Evolutionary conservation across 2,329 filamentous ascomycete genomes (phyloP).

Genomic region (Exophiala sideris): DNA sequence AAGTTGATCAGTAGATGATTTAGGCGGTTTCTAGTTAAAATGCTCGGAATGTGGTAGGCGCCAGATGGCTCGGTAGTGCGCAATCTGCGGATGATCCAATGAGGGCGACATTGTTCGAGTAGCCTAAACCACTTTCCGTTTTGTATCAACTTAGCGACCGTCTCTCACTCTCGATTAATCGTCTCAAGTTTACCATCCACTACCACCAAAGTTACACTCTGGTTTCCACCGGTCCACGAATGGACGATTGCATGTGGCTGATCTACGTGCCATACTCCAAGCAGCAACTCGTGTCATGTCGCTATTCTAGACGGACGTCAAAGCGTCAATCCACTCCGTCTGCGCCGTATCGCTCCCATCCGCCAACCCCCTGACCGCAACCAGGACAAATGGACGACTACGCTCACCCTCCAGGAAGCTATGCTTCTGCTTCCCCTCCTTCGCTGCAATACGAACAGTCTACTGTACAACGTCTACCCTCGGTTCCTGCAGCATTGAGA

Average conservation of each 20-base stretch:
- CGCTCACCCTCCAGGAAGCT: slow-evolving; percentile 10
- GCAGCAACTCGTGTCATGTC: slow-evolving; percentile 18
- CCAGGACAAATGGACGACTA: slow-evolving; percentile 18
- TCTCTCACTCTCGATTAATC: slow-evolving; percentile 11
- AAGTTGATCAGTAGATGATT: slow-evolving; percentile 1
- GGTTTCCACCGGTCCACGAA: slow-evolving; percentile 9
- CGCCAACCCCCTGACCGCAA: slow-evolving; percentile 7
- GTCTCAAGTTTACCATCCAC: slow-evolving; percentile 5
- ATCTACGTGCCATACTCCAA: slow-evolving; percentile 16
- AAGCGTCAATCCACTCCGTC: slow-evolving; percentile 20
- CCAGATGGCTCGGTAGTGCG: slow-evolving; percentile 1
- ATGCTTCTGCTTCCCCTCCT: slow-evolving; percentile 22
- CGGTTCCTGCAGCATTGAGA: slow-evolving; percentile 19
- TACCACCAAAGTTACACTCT: slow-evolving; percentile 6
- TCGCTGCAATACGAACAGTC: slow-evolving; percentile 19
- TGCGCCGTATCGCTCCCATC: slow-evolving; percentile 7
- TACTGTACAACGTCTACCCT: slow-evolving; percentile 19
- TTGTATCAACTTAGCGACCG: slow-evolving; percentile 13
- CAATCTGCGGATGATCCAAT: slow-evolving; percentile 15
- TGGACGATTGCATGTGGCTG: slow-evolving; percentile 23
- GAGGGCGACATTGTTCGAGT: not conserved
- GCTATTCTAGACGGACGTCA: slow-evolving; percentile 23
- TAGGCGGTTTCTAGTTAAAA: not conserved
- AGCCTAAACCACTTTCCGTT: slow-evolving; percentile 13
- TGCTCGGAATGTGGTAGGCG: slow-evolving; percentile 1